phyloP scores from a whole-genome alignment of 2,329 filamentous ascomycete species.

The Sodiomyces alkalinus region DNA sequence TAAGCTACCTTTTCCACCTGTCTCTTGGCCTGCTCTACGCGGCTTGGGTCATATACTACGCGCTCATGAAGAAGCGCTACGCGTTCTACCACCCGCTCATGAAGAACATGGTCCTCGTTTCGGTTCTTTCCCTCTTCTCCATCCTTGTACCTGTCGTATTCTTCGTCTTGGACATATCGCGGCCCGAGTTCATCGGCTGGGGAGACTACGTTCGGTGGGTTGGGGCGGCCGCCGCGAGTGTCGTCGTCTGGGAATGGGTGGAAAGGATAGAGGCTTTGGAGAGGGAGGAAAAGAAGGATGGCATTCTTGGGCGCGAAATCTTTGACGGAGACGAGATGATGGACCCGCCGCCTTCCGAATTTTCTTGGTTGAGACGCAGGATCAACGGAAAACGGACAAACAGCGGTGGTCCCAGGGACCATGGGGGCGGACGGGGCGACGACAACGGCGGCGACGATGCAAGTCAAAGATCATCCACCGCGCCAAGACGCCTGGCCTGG shows the following conservation, averaged over 20 bases:
- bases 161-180: constrained; percentile 79
- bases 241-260: constrained; percentile 98
- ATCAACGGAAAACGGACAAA: constrained; percentile 17
- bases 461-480: constrained; percentile 9
- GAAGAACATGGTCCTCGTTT: constrained; percentile 75
- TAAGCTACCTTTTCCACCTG: constrained; percentile 83
- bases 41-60: constrained; percentile 88
- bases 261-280: constrained; percentile 87
- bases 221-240: constrained; percentile 83
- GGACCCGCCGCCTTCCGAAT: constrained; percentile 41
- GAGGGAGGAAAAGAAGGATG: constrained; percentile 85
- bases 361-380: constrained; percentile 26
- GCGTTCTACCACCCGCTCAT: constrained; percentile 84
- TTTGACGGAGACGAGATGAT: constrained; percentile 93
- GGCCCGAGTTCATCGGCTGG: constrained; percentile 78
- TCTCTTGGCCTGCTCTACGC: constrained; percentile 78
- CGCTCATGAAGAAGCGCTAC: constrained; percentile 79
- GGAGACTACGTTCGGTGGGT: constrained; percentile 94
- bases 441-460: constrained; percentile 6
- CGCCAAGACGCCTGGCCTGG: constrained; percentile 20
- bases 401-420: constrained; percentile 10
- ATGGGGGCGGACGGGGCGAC: constrained; percentile 14
- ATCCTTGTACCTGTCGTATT: constrained; percentile 83
- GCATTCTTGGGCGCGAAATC: constrained; percentile 76
- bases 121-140: constrained; percentile 62